phyloP scores from a whole-genome alignment of 2,329 filamentous ascomycete species.

The Aurifilum marmelostoma region DNA sequence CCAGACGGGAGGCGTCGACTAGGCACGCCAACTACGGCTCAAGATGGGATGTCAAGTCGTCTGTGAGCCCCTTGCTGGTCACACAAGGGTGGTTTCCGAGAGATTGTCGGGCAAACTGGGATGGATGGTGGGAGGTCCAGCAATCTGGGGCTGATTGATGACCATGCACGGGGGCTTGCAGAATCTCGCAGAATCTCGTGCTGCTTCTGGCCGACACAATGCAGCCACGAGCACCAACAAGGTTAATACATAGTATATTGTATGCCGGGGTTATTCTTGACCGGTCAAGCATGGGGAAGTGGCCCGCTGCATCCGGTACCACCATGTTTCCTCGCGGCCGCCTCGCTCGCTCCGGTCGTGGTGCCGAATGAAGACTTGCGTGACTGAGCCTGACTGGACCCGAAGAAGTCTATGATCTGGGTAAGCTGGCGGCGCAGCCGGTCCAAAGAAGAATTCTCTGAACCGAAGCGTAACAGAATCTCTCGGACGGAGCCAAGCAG shows the following conservation, averaged over 20 bases:
- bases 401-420: background rate
- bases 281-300: constrained; percentile 1
- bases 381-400: background rate
- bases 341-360: background rate
- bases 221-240: background rate
- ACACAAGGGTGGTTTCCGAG: background rate
- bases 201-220: background rate
- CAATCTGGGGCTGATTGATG: background rate
- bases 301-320: constrained; percentile 2
- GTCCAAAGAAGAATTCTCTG: background rate
- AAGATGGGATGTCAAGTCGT: background rate
- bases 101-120: background rate
- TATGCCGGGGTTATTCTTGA: background rate
- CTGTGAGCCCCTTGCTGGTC: background rate
- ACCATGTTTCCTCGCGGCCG: too few relatives aligned
- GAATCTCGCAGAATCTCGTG: background rate
- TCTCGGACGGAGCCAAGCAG: too few relatives aligned
- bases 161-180: background rate
- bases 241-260: background rate
- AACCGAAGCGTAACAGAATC: background rate
- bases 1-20: background rate
- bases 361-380: background rate
- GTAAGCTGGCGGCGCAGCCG: background rate
- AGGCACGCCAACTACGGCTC: background rate
- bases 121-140: background rate